Percentiles rank a stretch among this genome's conserved stretches.
Evolutionary conservation across 164 flowering plant genomes (phyloP).

Genomic region (Aristolochia contorta): DNA sequence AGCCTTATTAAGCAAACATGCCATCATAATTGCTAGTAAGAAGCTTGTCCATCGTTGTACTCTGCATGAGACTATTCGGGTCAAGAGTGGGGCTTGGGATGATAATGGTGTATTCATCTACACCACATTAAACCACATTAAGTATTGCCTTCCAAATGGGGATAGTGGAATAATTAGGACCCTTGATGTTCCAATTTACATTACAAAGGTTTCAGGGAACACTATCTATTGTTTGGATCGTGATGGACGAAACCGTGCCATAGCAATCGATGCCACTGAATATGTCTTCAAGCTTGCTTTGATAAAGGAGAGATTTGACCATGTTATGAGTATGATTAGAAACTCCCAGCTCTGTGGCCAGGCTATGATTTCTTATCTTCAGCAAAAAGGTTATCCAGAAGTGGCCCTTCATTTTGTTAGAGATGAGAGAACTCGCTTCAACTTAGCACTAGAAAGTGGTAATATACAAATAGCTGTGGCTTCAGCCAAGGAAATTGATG

Average conservation of each 20-base stretch:
- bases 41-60: slow-evolving; percentile 80
- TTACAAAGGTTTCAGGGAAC: slow-evolving; percentile 69
- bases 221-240: slow-evolving; percentile 62
- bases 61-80: slow-evolving; percentile 89
- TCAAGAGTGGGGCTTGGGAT: slow-evolving; percentile 92
- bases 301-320: slow-evolving; percentile 58
- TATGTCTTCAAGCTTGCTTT: slow-evolving; percentile 61
- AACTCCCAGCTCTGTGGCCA: slow-evolving; percentile 84
- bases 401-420: slow-evolving; percentile 90
- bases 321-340: slow-evolving; percentile 72
- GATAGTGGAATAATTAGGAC: slow-evolving; percentile 73
- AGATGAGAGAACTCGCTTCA: slow-evolving; percentile 77
- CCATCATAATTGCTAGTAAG: slow-evolving; percentile 75
- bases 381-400: slow-evolving; percentile 90
- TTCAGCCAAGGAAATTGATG: slow-evolving; percentile 77
- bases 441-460: slow-evolving; percentile 83
- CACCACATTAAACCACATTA: slow-evolving; percentile 77
- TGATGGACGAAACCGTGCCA: slow-evolving; percentile 53
- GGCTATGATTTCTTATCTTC: slow-evolving; percentile 90
- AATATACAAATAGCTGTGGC: slow-evolving; percentile 82
- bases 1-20: slow-evolving; percentile 87
- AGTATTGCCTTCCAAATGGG: slow-evolving; percentile 88
- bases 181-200: slow-evolving; percentile 60
- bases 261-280: slow-evolving; percentile 78
- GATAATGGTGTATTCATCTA: slow-evolving; percentile 87